Conservation (phyloP, 2,329 filamentous ascomycete species). For the Epichloe hybrida region DNA sequence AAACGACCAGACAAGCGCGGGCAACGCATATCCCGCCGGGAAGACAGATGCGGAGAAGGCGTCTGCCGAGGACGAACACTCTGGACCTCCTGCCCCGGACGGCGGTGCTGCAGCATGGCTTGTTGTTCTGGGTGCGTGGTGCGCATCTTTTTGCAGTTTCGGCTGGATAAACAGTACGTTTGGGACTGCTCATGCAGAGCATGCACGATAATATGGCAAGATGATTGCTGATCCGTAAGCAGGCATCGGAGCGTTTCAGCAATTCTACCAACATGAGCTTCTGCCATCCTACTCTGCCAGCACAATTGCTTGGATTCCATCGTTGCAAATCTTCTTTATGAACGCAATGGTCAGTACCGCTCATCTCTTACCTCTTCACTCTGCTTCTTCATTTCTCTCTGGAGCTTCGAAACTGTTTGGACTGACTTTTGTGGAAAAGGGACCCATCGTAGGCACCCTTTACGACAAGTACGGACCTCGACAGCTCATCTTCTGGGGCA, state of each 20-base stretch:
- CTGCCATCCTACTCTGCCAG: slow-evolving; percentile 31
- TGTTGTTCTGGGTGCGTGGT: slow-evolving; percentile 18
- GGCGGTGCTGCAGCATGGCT: slow-evolving; percentile 16
- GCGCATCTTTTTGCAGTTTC: slow-evolving; percentile 18
- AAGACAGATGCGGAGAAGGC: neutral
- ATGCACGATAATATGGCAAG: neutral
- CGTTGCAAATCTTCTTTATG: slow-evolving; percentile 39
- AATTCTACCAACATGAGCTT: slow-evolving; percentile 33
- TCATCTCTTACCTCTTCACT: neutral
- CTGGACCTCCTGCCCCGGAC: slow-evolving; percentile 8
- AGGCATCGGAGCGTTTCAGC: slow-evolving; percentile 34
- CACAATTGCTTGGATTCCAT: slow-evolving; percentile 41
- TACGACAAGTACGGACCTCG: slow-evolving; percentile 48
- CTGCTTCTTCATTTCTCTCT: neutral
- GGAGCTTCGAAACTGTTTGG: neutral
- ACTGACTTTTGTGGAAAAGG: slow-evolving; percentile 10
- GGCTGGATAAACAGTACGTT: slow-evolving; percentile 16
- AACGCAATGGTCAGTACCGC: slow-evolving; percentile 17
- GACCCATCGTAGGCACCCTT: slow-evolving; percentile 43
- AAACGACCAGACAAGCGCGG: neutral
- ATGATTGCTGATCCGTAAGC: neutral
- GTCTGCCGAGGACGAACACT: neutral
- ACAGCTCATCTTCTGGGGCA: slow-evolving; percentile 34
- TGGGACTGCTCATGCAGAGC: neutral
- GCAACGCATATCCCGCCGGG: neutral